Evolutionary conservation across 2,329 filamentous ascomycete species (phyloP).

Genomic region (Dothistroma pini): DNA sequence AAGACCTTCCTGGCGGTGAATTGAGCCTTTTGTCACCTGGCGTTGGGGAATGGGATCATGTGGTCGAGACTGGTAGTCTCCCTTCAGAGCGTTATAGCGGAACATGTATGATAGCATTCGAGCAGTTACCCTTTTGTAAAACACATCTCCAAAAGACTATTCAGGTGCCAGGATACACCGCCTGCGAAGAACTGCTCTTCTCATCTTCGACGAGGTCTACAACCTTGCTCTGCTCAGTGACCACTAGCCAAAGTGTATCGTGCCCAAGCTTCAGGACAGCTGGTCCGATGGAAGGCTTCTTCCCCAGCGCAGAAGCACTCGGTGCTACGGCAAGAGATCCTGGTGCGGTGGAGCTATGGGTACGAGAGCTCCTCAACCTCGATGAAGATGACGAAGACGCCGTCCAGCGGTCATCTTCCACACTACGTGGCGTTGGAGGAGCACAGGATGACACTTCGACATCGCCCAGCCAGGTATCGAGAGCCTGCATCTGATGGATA

Average conservation of each 20-base stretch:
- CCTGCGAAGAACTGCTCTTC: neutral
- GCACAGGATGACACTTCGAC: neutral
- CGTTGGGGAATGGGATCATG: neutral
- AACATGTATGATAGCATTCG: neutral
- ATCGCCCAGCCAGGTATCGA: conserved; percentile 13
- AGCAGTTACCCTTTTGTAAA: neutral
- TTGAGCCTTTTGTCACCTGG: neutral
- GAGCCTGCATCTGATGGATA: conserved; percentile 6
- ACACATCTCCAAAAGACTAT: neutral
- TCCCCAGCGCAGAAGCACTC: neutral
- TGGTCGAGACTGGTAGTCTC: neutral
- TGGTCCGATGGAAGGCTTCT: neutral
- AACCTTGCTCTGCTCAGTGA: conserved; percentile 5
- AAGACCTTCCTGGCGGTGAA: neutral
- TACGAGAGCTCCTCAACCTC: neutral
- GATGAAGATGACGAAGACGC: neutral
- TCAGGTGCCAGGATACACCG: neutral
- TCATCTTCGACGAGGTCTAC: neutral
- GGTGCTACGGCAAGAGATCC: neutral
- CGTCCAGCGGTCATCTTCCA: neutral
- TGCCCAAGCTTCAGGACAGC: conserved; percentile 12
- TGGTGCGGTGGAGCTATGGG: neutral
- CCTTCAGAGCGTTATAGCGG: neutral
- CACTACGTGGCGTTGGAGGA: neutral
- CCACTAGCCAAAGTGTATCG: conserved; percentile 16